These are phyloP conservation scores for Salvia hispanica DNA, from an alignment of 257 asterid species.

Conservation along the genomic window DNA sequence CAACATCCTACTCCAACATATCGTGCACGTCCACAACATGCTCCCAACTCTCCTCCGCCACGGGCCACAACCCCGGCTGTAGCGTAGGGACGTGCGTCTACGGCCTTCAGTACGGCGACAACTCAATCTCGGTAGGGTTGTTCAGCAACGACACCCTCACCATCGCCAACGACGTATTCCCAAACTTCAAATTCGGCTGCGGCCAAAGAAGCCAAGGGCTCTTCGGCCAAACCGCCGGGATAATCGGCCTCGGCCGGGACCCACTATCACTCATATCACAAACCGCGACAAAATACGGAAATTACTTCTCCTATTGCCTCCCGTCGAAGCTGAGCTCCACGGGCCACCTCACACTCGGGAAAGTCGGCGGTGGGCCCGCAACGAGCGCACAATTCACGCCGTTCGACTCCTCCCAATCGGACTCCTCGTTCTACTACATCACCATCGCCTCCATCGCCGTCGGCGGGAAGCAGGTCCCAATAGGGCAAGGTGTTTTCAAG, in stretches of 20 bases:
- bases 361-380: conserved; percentile 21
- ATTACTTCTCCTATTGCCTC: conserved; percentile 78
- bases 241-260: conserved; percentile 69
- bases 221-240: conserved; percentile 61
- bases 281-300: conserved; percentile 52
- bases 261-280: conserved; percentile 61
- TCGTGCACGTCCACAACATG: conserved; percentile 50
- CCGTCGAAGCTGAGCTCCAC: conserved; percentile 58
- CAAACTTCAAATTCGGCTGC: conserved; percentile 62
- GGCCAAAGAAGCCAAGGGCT: conserved; percentile 69
- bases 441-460: conserved; percentile 45
- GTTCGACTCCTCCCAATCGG: conserved; percentile 35
- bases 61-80: conserved; percentile 47
- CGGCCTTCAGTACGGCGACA: conserved; percentile 60
- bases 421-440: conserved; percentile 49
- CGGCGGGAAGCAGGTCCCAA: conserved; percentile 50
- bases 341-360: conserved; percentile 70
- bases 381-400: conserved; percentile 49
- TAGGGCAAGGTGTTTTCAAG: conserved; percentile 48
- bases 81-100: conserved; percentile 48
- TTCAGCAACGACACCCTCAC: conserved; percentile 53
- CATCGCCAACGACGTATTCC: conserved; percentile 41
- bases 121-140: conserved; percentile 58
- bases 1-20: conserved; percentile 58
- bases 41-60: conserved; percentile 43